Evolutionary conservation across 2,329 filamentous ascomycete species (phyloP).

Genomic region (Cercospora sp.): DNA sequence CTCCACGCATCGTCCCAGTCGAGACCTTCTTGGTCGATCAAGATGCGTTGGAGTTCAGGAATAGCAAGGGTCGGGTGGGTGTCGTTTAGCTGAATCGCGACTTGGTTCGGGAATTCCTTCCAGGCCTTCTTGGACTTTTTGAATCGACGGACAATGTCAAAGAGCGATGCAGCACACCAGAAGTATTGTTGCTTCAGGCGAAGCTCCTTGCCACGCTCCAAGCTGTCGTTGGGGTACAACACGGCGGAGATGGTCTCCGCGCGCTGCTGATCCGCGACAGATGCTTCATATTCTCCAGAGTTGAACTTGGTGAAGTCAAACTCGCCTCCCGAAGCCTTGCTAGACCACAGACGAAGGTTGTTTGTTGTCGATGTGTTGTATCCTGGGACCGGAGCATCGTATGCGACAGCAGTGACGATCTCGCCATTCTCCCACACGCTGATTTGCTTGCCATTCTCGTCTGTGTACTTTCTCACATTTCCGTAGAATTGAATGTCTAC

Average conservation of each 20-base stretch:
- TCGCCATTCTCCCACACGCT: conserved; percentile 90
- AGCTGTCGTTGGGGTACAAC: conserved; percentile 94
- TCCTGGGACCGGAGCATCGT: conserved; percentile 83
- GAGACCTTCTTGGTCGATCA: conserved; percentile 84
- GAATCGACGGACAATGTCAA: conserved; percentile 95
- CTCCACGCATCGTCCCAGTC: conserved; percentile 92
- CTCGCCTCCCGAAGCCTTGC: conserved; percentile 93
- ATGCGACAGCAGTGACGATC: conserved; percentile 86
- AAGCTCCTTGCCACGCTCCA: conserved; percentile 94
- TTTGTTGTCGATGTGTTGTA: conserved; percentile 90
- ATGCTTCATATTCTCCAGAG: conserved; percentile 94
- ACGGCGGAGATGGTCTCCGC: conserved; percentile 99
- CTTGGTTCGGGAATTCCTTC: conserved; percentile 89
- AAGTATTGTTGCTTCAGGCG: conserved; percentile 99
- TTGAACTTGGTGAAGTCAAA: conserved; percentile 99
- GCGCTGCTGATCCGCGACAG: conserved; percentile 94
- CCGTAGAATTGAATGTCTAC: conserved; percentile 98
- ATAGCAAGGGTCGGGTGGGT: conserved; percentile 96
- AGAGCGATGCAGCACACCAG: conserved; percentile 95
- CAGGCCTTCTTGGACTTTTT: conserved; percentile 93
- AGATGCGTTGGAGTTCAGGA: conserved; percentile 90
- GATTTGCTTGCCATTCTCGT: conserved; percentile 70
- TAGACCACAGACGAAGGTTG: conserved; percentile 95
- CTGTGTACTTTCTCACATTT: conserved; percentile 70
- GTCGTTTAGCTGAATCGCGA: conserved; percentile 97